Base-by-base conservation (phyloP, 2,329 filamentous ascomycete species). In the Mycosphaerella sp. region DNA sequence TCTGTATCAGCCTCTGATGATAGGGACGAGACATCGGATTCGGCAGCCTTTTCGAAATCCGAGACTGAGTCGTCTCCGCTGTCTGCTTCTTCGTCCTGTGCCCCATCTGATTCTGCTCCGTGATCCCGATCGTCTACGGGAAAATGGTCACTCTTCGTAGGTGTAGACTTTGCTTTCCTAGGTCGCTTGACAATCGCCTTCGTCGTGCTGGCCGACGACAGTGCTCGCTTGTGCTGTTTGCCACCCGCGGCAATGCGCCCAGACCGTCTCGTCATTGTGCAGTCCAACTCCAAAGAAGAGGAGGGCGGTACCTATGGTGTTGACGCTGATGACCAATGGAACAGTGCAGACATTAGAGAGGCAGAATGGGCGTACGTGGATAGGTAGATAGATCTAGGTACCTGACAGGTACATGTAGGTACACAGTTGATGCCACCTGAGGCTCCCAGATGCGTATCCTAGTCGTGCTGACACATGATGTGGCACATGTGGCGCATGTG, bases 141-240 rank as follows among this genome's bases (percentile, higher is more conserved):
- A 55, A 80, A 80, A 61, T 79, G 78, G 62, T 74, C 76, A 68
- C 77, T 79, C 63, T 74, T 77, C 56, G 71, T 77, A 5, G 74
- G 64, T 9, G 76, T 77, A 10, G 61, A 51, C 11, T 60, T 58
- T 8, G 57, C 54, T 10, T 54, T 55, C 53, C 61, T 67, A 4
- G 61, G 32, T 32, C 62, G 59, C 51, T 68, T 67, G 11, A 57
- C 46, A 8, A 53, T 31, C 1, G 50, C 34, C 5, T 26, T 45
- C 9, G 46, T 40, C 6, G 45, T 41, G 1, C 45, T 51, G 2
- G 58, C 59, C 3, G 45, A 57, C 2, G 66, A 68, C 8, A 58
- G 56, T 7, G 53, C 57, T 40, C 66, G 60, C 48, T 68, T 68
- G 55, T 67, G 66, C 42, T 55, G 45, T 6, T 51, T 38, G 34